Conservation (phyloP, 495 filamentous ascomycete genomes). For the Arthonia radiata region DNA sequence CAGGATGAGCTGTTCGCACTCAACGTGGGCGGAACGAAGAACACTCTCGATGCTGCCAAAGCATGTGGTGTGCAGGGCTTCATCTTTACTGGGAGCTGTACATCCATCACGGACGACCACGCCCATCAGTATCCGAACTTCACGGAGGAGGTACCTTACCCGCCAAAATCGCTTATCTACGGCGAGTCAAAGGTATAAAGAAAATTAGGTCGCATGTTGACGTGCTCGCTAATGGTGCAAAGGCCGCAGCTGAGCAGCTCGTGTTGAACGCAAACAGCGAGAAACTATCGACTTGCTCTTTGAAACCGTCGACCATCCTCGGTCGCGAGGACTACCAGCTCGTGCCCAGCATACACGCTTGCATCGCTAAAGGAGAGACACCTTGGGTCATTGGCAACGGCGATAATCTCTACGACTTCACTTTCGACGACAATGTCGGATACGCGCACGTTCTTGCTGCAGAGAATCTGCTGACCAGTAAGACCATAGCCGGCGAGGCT, state of each 20-base stretch:
- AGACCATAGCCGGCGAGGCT: too few relatives aligned
- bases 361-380: conserved; percentile 29
- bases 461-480: too few relatives aligned
- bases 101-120: conserved; percentile 29
- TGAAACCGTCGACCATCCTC: conserved; percentile 77
- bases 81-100: too few relatives aligned
- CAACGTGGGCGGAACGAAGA: too few relatives aligned
- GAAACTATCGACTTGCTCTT: conserved; percentile 37
- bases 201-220: too few relatives aligned
- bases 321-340: conserved; percentile 51
- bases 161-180: conserved; percentile 25
- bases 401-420: conserved; percentile 34
- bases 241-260: conserved; percentile 29
- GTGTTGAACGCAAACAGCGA: conserved; percentile 24
- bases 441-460: conserved; percentile 38
- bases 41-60: too few relatives aligned
- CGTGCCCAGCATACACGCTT: conserved; percentile 27
- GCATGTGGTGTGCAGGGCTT: too few relatives aligned
- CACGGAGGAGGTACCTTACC: conserved; percentile 25
- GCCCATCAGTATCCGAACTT: conserved; percentile 25
- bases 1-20: too few relatives aligned
- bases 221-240: too few relatives aligned
- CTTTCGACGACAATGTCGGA: conserved; percentile 33
- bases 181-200: conserved; percentile 36
- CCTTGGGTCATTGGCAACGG: conserved; percentile 31